Percentiles rank a stretch among this genome's conserved stretches.
Conservation (phyloP, 768 basidiomycete species). For the Fomitopsis pulvina region DNA sequence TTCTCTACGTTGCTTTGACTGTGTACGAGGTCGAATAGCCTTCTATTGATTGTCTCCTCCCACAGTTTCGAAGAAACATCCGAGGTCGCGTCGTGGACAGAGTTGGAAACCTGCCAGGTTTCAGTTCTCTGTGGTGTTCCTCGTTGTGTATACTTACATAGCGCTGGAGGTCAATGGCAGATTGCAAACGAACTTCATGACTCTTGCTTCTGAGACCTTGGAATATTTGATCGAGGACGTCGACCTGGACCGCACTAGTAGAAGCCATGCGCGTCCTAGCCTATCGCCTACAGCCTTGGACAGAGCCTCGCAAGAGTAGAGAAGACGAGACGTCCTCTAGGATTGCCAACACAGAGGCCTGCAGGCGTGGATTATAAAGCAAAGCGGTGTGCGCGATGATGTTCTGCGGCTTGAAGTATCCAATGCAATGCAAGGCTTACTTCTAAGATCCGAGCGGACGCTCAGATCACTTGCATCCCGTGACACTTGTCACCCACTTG, state of each 20-base stretch:
- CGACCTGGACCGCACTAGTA: constrained; percentile 49
- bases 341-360: too few relatives aligned
- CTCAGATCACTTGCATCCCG: too few relatives aligned
- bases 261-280: constrained; percentile 45
- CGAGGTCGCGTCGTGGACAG: constrained; percentile 73
- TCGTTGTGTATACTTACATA: constrained; percentile 45
- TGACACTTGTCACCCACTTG: too few relatives aligned
- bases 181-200: constrained; percentile 56
- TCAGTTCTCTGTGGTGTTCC: constrained; percentile 1
- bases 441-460: too few relatives aligned
- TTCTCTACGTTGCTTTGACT: constrained; percentile 74
- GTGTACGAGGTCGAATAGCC: constrained; percentile 78
- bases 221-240: constrained; percentile 62
- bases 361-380: too few relatives aligned
- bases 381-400: too few relatives aligned
- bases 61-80: constrained; percentile 78
- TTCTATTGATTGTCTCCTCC: constrained; percentile 78
- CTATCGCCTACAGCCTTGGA: background rate
- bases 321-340: too few relatives aligned
- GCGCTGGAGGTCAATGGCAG: constrained; percentile 66
- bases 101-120: constrained; percentile 53
- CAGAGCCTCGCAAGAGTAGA: too few relatives aligned
- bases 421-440: too few relatives aligned
- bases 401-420: too few relatives aligned
- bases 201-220: constrained; percentile 56